Conservation (phyloP, 2,329 filamentous ascomycete species). For the Fusarium bactridioides region DNA sequence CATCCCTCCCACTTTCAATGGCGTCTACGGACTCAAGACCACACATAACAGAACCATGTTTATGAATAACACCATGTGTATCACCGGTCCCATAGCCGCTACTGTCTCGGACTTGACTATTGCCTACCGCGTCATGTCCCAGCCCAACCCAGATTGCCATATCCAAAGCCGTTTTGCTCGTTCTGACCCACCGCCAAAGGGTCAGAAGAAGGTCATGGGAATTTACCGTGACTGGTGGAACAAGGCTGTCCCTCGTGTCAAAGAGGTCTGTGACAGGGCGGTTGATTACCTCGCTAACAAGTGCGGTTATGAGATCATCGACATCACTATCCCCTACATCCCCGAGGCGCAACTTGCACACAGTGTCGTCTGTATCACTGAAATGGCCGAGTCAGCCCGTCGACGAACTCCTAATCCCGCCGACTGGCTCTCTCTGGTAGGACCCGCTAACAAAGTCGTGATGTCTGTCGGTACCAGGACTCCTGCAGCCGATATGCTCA, state of each 20-base stretch:
- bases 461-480: constrained; percentile 71
- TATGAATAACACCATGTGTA: constrained; percentile 63
- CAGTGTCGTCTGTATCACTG: constrained; percentile 77
- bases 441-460: constrained; percentile 73
- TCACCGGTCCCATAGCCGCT: constrained; percentile 78
- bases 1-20: constrained; percentile 78
- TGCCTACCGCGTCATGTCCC: constrained; percentile 82
- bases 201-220: constrained; percentile 70
- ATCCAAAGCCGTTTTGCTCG: constrained; percentile 70
- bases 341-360: constrained; percentile 79
- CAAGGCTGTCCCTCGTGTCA: constrained; percentile 67
- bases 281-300: constrained; percentile 65
- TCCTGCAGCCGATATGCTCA: constrained; percentile 73
- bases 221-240: constrained; percentile 65
- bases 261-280: constrained; percentile 66
- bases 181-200: constrained; percentile 54
- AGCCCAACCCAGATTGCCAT: constrained; percentile 70
- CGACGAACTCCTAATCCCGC: constrained; percentile 53
- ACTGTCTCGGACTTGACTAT: constrained; percentile 81
- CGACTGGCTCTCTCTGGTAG: constrained; percentile 64
- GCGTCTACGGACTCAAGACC: constrained; percentile 82
- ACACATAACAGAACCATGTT: constrained; percentile 74
- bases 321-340: constrained; percentile 73
- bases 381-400: constrained; percentile 64
- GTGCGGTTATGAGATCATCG: constrained; percentile 58